Evolutionary conservation across 2,329 filamentous ascomycete species (phyloP).

Genomic region (Didymosphaeria variabile): DNA sequence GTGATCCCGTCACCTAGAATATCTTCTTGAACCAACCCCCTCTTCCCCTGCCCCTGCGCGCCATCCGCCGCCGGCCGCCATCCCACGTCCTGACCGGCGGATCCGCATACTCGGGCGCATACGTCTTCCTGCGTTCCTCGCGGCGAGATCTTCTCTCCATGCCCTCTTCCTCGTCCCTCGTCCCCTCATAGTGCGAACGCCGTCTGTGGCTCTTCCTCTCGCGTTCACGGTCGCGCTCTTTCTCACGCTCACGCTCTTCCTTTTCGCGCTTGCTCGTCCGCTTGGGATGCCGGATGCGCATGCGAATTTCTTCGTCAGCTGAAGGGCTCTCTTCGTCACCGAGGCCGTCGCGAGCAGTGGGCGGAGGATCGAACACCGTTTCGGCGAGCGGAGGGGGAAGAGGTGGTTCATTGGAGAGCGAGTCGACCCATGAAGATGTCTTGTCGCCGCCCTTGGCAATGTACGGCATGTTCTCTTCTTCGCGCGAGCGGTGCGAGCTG

Average conservation of each 20-base stretch:
- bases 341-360: slow-evolving; percentile 32
- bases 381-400: slow-evolving; percentile 56
- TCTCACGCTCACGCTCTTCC: slow-evolving; percentile 34
- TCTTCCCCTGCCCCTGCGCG: slow-evolving; percentile 44
- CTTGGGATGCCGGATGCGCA: slow-evolving; percentile 39
- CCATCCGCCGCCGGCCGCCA: slow-evolving; percentile 47
- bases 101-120: slow-evolving; percentile 43
- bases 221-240: slow-evolving; percentile 35
- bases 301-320: slow-evolving; percentile 51
- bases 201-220: slow-evolving; percentile 41
- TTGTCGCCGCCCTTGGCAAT: slow-evolving; percentile 55
- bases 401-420: slow-evolving; percentile 56
- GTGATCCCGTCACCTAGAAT: slow-evolving; percentile 24
- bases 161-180: slow-evolving; percentile 32
- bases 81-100: slow-evolving; percentile 51
- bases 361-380: slow-evolving; percentile 56
- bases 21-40: slow-evolving; percentile 60
- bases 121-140: slow-evolving; percentile 43
- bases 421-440: slow-evolving; percentile 60
- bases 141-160: slow-evolving; percentile 22
- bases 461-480: slow-evolving; percentile 45
- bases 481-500: slow-evolving; percentile 35
- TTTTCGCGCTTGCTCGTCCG: slow-evolving; percentile 43
- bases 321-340: slow-evolving; percentile 47
- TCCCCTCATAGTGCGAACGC: slow-evolving; percentile 35